Conservation (phyloP, 1,284 basidiomycete species). For the Ustilago nuda region DNA sequence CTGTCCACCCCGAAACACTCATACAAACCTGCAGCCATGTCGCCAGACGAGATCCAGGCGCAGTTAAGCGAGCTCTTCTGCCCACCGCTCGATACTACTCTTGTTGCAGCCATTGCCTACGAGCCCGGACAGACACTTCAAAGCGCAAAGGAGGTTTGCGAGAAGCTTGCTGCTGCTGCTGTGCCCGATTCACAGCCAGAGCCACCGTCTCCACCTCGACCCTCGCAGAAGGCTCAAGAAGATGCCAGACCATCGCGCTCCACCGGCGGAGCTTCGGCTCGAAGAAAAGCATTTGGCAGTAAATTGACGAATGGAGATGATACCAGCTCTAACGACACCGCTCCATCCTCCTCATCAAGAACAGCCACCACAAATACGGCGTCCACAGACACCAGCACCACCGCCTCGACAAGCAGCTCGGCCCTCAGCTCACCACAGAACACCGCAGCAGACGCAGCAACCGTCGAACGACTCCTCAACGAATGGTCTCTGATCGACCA, state of each 20-base stretch:
- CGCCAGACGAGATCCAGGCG: slow-evolving; percentile 41
- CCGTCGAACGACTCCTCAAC: slow-evolving; percentile 41
- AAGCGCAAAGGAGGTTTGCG: slow-evolving; percentile 47
- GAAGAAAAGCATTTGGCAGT: slow-evolving; percentile 27
- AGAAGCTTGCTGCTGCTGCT: slow-evolving; percentile 44
- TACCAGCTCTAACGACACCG: not conserved
- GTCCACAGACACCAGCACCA: not conserved
- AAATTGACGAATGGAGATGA: slow-evolving; percentile 19
- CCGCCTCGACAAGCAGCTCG: slow-evolving; percentile 7
- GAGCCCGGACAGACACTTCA: slow-evolving; percentile 56
- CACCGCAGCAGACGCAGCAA: slow-evolving; percentile 25
- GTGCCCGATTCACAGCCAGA: slow-evolving; percentile 6
- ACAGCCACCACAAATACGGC: not conserved
- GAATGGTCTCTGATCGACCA: slow-evolving; percentile 50
- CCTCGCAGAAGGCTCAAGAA: not conserved
- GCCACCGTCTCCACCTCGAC: not conserved
- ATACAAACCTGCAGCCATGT: slow-evolving; percentile 16
- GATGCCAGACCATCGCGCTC: not conserved
- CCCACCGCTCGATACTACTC: slow-evolving; percentile 53
- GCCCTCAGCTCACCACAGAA: not conserved
- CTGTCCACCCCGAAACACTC: not conserved
- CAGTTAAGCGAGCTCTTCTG: slow-evolving; percentile 45
- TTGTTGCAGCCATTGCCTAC: slow-evolving; percentile 55
- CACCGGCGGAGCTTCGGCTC: slow-evolving; percentile 1
- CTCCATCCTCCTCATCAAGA: not conserved